Conservation (phyloP, 805 yeast genomes). For the Ogataea dorogensis region DNA sequence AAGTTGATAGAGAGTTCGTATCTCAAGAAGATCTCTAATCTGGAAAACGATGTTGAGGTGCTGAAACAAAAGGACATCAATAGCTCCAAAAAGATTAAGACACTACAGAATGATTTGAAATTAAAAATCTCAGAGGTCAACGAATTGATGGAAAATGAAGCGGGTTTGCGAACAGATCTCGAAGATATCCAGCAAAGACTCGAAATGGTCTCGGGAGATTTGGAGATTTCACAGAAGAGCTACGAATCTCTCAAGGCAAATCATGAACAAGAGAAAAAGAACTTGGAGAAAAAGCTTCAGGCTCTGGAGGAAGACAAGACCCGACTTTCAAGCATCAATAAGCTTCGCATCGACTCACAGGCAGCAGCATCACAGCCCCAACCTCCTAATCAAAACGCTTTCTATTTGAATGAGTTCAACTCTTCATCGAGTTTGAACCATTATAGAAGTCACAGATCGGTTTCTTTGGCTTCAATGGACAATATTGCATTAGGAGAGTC, state of each 20-base stretch:
- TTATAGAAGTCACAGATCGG: conserved; percentile 25
- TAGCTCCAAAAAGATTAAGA: conserved; percentile 29
- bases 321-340: conserved; percentile 17
- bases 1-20: conserved; percentile 71
- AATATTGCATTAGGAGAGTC: conserved; percentile 48
- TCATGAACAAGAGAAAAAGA: conserved; percentile 26
- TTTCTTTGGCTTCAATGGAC: conserved; percentile 26
- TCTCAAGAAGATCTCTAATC: conserved; percentile 42
- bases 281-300: conserved; percentile 27
- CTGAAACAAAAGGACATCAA: conserved; percentile 32
- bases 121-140: conserved; percentile 28
- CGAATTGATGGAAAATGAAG: conserved; percentile 27
- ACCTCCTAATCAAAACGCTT: conserved; percentile 10
- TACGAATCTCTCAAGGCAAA: conserved; percentile 32
- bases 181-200: conserved; percentile 21
- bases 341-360: conserved; percentile 17
- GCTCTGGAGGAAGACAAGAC: conserved; percentile 31
- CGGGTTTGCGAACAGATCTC: conserved; percentile 18
- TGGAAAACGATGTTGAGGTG: conserved; percentile 46
- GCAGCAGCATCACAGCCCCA: conserved; percentile 2
- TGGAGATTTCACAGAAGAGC: conserved; percentile 22
- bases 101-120: conserved; percentile 38
- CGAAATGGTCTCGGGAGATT: conserved; percentile 19
- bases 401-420: conserved; percentile 34
- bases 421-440: conserved; percentile 25